These are phyloP conservation scores for Mycosphaerella sp. DNA, from an alignment of 2,329 filamentous ascomycete genomes.

Conservation along the genomic window DNA sequence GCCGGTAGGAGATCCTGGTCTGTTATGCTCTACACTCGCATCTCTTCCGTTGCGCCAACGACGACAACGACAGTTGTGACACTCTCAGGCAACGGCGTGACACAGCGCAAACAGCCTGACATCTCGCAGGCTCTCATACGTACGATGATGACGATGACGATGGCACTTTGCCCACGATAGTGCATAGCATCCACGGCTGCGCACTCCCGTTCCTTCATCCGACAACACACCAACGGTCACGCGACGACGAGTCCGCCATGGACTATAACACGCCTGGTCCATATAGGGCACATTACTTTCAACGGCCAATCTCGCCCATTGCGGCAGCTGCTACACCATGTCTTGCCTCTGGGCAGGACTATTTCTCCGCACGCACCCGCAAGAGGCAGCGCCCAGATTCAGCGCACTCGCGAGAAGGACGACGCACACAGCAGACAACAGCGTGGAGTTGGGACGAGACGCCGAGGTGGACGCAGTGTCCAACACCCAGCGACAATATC, in stretches of 20 bases:
- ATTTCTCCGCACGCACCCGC: slow-evolving; percentile 27
- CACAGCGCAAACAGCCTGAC: neutral
- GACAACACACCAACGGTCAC: slow-evolving; percentile 8
- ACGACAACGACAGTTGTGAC: neutral
- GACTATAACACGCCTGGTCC: slow-evolving; percentile 9
- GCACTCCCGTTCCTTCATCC: slow-evolving; percentile 1
- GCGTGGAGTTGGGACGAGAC: slow-evolving; percentile 13
- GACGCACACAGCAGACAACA: slow-evolving; percentile 8
- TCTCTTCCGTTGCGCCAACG: slow-evolving; percentile 2
- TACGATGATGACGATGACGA: neutral
- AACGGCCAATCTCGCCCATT: slow-evolving; percentile 39
- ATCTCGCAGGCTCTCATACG: neutral
- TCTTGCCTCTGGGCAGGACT: slow-evolving; percentile 25
- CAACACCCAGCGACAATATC: slow-evolving; percentile 22
- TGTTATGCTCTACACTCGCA: slow-evolving; percentile 6
- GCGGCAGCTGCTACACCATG: slow-evolving; percentile 30
- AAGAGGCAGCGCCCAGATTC: slow-evolving; percentile 33
- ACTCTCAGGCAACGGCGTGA: neutral
- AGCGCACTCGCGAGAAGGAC: slow-evolving; percentile 8
- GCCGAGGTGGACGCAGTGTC: slow-evolving; percentile 21
- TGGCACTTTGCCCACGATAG: neutral
- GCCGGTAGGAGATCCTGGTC: neutral
- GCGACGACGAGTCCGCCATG: slow-evolving; percentile 13
- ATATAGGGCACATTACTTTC: slow-evolving; percentile 34
- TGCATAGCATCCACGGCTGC: neutral